phyloP scores from a whole-genome alignment of 116 monocot species.

The Papilionanthe hybrid region DNA sequence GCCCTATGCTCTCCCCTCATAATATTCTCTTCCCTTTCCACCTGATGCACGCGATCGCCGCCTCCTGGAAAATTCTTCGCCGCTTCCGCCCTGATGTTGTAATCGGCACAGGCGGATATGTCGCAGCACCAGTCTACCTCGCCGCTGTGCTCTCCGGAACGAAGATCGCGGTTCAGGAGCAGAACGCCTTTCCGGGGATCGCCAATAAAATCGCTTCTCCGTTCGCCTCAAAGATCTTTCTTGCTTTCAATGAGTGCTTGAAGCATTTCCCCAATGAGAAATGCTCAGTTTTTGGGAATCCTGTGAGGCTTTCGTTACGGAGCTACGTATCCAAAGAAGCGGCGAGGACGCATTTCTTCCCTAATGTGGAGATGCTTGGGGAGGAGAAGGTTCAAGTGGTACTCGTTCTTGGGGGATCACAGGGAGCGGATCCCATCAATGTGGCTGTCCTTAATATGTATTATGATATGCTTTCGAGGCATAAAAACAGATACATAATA shows the following conservation, averaged over 20 bases:
- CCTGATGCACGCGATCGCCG: slow-evolving; percentile 22
- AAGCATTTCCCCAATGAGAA: slow-evolving; percentile 21
- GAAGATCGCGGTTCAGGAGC: slow-evolving; percentile 35
- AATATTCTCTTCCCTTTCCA: slow-evolving; percentile 25
- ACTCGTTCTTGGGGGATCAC: slow-evolving; percentile 37
- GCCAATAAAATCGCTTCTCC: slow-evolving; percentile 17
- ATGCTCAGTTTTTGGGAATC: slow-evolving; percentile 37
- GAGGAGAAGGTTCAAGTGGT: slow-evolving; percentile 17
- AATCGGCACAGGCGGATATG: slow-evolving; percentile 32
- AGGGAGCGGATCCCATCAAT: slow-evolving; percentile 25
- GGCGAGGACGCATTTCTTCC: slow-evolving; percentile 21
- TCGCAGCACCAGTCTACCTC: slow-evolving; percentile 22
- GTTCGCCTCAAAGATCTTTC: slow-evolving; percentile 26
- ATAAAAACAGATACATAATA: slow-evolving; percentile 29
- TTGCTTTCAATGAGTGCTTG: slow-evolving; percentile 29
- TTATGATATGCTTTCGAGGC: slow-evolving; percentile 23
- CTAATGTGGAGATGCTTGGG: not conserved
- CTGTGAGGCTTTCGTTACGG: slow-evolving; percentile 22
- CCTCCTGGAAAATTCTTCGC: slow-evolving; percentile 14
- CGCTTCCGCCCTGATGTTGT: slow-evolving; percentile 22
- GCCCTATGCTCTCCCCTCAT: slow-evolving; percentile 3
- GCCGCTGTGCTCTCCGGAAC: slow-evolving; percentile 24
- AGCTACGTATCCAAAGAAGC: slow-evolving; percentile 14
- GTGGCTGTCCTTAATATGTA: slow-evolving; percentile 24
- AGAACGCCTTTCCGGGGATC: slow-evolving; percentile 27